Evolutionary conservation across 164 flowering plant genomes (phyloP).

Genomic region (Nelumbo lutea): DNA sequence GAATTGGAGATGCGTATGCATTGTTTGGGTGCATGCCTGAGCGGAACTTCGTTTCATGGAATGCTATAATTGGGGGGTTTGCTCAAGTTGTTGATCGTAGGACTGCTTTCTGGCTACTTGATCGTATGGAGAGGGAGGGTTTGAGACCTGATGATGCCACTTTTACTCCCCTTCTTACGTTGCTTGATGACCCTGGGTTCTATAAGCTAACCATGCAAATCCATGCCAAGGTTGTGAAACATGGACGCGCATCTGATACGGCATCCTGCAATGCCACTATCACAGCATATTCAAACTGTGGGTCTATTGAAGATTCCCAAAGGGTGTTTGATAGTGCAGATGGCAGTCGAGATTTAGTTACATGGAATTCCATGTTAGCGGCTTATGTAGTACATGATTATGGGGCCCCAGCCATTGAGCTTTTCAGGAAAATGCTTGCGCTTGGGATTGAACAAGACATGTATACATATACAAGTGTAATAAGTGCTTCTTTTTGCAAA

Average conservation of each 20-base stretch:
- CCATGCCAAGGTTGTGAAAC: conserved; percentile 56
- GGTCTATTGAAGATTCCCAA: conserved; percentile 48
- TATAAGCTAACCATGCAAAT: conserved; percentile 38
- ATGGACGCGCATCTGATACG: conserved; percentile 33
- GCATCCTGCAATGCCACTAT: conserved; percentile 60
- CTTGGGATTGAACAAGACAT: conserved; percentile 56
- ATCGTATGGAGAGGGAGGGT: conserved; percentile 55
- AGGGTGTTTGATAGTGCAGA: conserved; percentile 38
- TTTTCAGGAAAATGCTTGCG: conserved; percentile 50
- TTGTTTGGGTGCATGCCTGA: conserved; percentile 43
- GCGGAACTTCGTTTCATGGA: conserved; percentile 68
- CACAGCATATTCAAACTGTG: conserved; percentile 68
- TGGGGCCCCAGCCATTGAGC: conserved; percentile 34
- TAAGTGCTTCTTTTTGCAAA: conserved; percentile 58
- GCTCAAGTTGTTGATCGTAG: conserved; percentile 34
- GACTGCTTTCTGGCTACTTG: conserved; percentile 41
- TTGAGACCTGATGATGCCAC: conserved; percentile 62
- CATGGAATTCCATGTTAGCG: conserved; percentile 81
- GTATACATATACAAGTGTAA: conserved; percentile 60
- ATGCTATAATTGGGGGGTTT: conserved; percentile 62
- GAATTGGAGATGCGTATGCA: conserved; percentile 46
- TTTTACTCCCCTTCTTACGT: conserved; percentile 56
- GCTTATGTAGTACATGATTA: conserved; percentile 45
- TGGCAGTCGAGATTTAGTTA: conserved; percentile 49
- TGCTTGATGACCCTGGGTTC: conserved; percentile 41